Conservation (phyloP, 2,329 filamentous ascomycete species). For the Xylaria digitata region DNA sequence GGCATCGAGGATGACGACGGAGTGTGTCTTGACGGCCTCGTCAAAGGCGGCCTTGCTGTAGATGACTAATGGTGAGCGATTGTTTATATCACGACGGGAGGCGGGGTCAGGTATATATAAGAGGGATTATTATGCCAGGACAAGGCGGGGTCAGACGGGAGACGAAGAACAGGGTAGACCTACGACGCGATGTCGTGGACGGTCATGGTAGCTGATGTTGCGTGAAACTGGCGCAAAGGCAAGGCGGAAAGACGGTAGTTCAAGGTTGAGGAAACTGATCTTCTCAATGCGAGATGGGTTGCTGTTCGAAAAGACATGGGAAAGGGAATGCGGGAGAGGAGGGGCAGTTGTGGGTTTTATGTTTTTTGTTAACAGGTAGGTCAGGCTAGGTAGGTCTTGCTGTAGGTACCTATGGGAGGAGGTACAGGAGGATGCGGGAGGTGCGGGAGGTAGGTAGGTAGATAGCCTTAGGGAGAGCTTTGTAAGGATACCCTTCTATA, state of each 20-base stretch:
- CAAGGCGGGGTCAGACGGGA: too few relatives aligned
- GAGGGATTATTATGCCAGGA: background rate
- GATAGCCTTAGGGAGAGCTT: slow-evolving; percentile 2
- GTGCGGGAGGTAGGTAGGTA: too few relatives aligned
- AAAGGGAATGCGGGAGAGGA: slow-evolving; percentile 23
- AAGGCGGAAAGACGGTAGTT: slow-evolving; percentile 31
- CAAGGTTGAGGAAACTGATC: slow-evolving; percentile 37
- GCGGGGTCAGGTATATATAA: background rate
- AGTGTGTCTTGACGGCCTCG: slow-evolving; percentile 54
- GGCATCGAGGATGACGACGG: slow-evolving; percentile 83
- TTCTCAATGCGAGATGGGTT: slow-evolving; percentile 41
- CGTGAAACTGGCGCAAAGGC: slow-evolving; percentile 52
- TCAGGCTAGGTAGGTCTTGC: background rate
- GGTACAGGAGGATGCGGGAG: too few relatives aligned
- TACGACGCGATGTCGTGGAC: slow-evolving; percentile 56
- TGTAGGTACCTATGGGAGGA: background rate
- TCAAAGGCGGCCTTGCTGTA: slow-evolving; percentile 48
- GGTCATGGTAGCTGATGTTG: slow-evolving; percentile 56
- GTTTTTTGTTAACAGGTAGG: background rate
- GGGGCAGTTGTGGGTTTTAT: slow-evolving; percentile 41
- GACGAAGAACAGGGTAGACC: slow-evolving; percentile 37
- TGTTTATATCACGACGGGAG: background rate
- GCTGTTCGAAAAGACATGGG: slow-evolving; percentile 43
- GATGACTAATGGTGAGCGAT: slow-evolving; percentile 29
- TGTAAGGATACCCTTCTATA: slow-evolving; percentile 24